Evolutionary conservation across 768 basidiomycete genomes (phyloP).

Genomic region (Gymnopilus dilepis): DNA sequence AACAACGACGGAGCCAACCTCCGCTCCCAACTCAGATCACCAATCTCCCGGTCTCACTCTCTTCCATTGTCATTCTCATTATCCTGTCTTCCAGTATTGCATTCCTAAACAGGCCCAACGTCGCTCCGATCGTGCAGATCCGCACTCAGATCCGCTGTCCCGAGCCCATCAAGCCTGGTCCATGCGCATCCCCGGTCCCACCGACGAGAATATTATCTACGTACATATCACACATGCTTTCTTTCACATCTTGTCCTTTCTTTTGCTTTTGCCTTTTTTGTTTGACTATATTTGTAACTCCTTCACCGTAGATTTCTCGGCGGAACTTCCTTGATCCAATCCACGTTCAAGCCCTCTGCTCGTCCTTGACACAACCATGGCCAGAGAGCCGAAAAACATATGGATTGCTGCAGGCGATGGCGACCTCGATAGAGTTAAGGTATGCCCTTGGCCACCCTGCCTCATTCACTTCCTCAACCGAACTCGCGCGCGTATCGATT

Average conservation of each 20-base stretch:
- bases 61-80: background rate
- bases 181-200: background rate
- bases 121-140: conserved; percentile 32
- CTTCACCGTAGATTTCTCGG: conserved; percentile 18
- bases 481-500: conserved; percentile 23
- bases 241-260: background rate
- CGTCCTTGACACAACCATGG: conserved; percentile 18
- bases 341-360: conserved; percentile 1
- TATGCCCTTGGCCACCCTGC: conserved; percentile 36
- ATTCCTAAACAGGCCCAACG: conserved; percentile 26
- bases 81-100: conserved; percentile 25
- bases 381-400: conserved; percentile 57
- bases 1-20: conserved; percentile 10
- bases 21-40: conserved; percentile 14
- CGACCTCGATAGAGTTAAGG: conserved; percentile 77
- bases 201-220: conserved; percentile 1
- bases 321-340: conserved; percentile 15
- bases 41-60: conserved; percentile 16
- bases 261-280: conserved; percentile 18
- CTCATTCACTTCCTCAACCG: conserved; percentile 12
- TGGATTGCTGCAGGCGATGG: conserved; percentile 96
- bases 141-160: conserved; percentile 32
- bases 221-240: background rate
- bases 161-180: conserved; percentile 8
- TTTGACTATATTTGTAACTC: conserved; percentile 28